These are phyloP conservation scores for Alternaria metachromatica DNA, from an alignment of 2,329 filamentous ascomycete species.

Conservation along the genomic window DNA sequence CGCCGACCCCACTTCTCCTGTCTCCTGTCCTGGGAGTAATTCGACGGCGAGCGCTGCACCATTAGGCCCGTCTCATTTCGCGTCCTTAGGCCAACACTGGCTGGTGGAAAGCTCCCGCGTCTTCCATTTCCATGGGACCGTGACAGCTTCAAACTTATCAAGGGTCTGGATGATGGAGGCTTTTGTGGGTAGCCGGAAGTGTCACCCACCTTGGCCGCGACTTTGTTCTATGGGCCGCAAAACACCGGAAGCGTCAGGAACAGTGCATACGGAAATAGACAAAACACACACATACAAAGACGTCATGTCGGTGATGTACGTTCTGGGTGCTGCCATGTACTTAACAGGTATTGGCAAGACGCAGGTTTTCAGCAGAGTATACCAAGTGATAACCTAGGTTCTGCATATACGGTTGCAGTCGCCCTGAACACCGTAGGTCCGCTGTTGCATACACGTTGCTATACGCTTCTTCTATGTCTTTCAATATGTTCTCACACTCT, in stretches of 20 bases:
- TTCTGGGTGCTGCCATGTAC: not conserved
- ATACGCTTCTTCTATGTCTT: not conserved
- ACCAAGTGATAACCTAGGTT: not conserved
- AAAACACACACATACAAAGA: not conserved
- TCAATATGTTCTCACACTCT: not conserved
- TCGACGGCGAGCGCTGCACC: not conserved
- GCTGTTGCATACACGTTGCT: not conserved
- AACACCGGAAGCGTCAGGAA: not conserved
- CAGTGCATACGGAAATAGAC: not conserved
- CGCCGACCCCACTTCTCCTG: conserved; percentile 10
- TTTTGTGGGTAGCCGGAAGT: not conserved
- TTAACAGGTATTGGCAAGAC: not conserved
- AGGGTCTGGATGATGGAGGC: not conserved
- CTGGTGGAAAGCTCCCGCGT: not conserved
- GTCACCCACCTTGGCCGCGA: not conserved
- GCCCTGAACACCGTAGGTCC: not conserved
- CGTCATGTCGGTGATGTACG: not conserved
- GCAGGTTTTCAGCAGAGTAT: not conserved
- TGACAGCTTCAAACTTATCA: not conserved
- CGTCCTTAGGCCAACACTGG: not conserved
- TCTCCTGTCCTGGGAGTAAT: not conserved
- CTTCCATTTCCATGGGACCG: not conserved
- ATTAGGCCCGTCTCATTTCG: not conserved
- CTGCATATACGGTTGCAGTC: not conserved
- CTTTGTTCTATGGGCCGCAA: not conserved